phyloP scores from a whole-genome alignment of 345 rosid species.

The Citrus mangshanensis region DNA sequence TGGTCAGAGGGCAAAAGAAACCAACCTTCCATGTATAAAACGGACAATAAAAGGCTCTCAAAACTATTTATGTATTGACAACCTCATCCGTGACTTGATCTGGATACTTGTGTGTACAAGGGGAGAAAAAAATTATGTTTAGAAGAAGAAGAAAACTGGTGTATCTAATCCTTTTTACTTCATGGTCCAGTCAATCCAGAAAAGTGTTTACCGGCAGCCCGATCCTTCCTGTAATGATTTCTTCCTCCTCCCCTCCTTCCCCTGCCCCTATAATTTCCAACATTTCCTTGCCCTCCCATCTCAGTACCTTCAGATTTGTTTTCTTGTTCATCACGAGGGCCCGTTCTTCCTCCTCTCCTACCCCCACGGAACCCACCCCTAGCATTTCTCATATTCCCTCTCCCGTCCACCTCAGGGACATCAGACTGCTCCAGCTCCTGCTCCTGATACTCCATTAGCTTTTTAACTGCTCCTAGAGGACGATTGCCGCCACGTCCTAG shows the following conservation, averaged over 20 bases:
- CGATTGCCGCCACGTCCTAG: conserved; percentile 92
- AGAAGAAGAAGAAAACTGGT: no score
- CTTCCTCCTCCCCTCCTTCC: conserved; percentile 63
- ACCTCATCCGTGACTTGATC: no score
- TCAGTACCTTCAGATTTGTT: conserved; percentile 34
- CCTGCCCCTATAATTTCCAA: conserved; percentile 50
- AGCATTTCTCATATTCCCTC: conserved; percentile 28
- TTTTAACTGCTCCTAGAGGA: conserved; percentile 73
- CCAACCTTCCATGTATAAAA: no score
- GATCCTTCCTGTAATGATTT: conserved; percentile 53
- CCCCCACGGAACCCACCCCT: conserved; percentile 46
- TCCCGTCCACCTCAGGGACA: conserved; percentile 30
- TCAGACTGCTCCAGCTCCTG: conserved; percentile 25
- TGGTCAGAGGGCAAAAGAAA: no score
- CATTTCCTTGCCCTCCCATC: conserved; percentile 38
- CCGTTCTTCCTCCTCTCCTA: conserved; percentile 31
- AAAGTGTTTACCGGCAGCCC: conserved; percentile 72
- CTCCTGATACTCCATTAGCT: conserved; percentile 46
- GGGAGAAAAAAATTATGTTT: background rate
- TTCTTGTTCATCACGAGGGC: conserved; percentile 24
- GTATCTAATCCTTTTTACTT: background rate
- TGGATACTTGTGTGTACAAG: background rate
- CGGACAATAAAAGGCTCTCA: no score
- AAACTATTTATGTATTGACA: no score
- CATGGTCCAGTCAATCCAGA: conserved; percentile 66